These are phyloP conservation scores for Tulasnella sp. DNA, from an alignment of 768 basidiomycete genomes.

Conservation along the genomic window DNA sequence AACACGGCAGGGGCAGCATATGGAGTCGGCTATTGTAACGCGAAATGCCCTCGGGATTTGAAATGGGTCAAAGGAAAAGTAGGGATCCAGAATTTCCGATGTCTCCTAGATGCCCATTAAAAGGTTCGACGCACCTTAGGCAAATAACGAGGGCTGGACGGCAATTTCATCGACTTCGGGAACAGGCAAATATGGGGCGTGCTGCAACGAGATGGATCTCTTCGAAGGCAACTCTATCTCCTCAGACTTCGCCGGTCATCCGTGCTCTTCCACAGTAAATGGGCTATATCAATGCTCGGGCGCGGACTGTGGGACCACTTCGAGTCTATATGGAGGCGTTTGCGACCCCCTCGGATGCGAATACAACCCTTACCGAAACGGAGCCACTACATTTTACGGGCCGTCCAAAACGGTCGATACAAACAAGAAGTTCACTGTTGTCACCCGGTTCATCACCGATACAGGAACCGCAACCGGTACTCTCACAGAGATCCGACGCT, in stretches of 20 bases:
- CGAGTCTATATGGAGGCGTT: background rate
- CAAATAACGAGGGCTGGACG: background rate
- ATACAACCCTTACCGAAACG: constrained; percentile 12
- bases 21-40: constrained; percentile 3
- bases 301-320: background rate
- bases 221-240: constrained; percentile 22
- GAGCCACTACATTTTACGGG: constrained; percentile 20
- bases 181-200: background rate
- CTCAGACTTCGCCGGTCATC: constrained; percentile 2
- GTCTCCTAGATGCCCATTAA: no score
- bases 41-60: constrained; percentile 9
- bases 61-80: constrained; percentile 22
- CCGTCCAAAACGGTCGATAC: background rate
- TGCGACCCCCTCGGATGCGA: constrained; percentile 31
- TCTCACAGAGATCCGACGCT: constrained; percentile 22
- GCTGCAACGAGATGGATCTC: constrained; percentile 29
- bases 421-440: constrained; percentile 17
- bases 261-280: background rate
- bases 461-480: constrained; percentile 1
- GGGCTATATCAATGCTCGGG: background rate
- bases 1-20: constrained; percentile 32
- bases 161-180: background rate
- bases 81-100: no score
- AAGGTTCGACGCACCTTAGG: background rate
- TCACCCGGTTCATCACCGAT: constrained; percentile 22